A percentile compares a stretch with the other conserved stretches of the same genome.
Conservation (phyloP, 2,329 filamentous ascomycete genomes). For the Fusarium coicis region DNA sequence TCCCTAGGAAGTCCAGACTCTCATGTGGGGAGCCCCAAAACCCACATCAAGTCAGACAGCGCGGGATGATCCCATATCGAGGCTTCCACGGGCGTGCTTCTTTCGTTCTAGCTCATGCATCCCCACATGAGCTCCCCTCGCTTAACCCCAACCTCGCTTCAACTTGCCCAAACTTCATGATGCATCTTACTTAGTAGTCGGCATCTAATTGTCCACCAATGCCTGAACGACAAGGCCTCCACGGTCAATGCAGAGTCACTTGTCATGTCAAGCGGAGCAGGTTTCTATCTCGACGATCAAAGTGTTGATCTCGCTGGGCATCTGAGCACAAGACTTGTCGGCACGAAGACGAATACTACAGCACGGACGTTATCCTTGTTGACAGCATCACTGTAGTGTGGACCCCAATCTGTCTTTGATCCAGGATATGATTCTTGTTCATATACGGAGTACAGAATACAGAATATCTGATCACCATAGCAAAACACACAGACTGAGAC, state of each 20-base stretch:
- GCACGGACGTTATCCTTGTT: background rate
- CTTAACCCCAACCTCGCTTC: background rate
- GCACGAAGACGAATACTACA: background rate
- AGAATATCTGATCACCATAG: background rate
- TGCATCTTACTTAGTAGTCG: background rate
- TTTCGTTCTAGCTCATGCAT: background rate
- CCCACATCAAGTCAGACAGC: background rate
- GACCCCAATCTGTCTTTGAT: background rate
- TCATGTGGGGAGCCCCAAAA: background rate
- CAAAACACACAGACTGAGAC: background rate
- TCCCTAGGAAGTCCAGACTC: too few relatives aligned
- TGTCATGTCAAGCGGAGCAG: background rate
- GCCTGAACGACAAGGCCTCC: background rate
- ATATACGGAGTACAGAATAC: background rate
- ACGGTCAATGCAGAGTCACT: background rate
- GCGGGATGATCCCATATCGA: background rate
- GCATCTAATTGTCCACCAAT: constrained; percentile 19
- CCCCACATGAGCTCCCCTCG: background rate
- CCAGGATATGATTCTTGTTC: background rate
- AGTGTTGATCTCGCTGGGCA: background rate
- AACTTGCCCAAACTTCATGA: background rate
- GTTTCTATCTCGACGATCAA: background rate
- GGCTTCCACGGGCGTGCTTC: background rate
- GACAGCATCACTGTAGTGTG: background rate
- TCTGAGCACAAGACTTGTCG: background rate